These are phyloP conservation scores for Entrophospora sp. DNA, from an alignment of 192 early-diverging fungal species.

Conservation along the genomic window DNA sequence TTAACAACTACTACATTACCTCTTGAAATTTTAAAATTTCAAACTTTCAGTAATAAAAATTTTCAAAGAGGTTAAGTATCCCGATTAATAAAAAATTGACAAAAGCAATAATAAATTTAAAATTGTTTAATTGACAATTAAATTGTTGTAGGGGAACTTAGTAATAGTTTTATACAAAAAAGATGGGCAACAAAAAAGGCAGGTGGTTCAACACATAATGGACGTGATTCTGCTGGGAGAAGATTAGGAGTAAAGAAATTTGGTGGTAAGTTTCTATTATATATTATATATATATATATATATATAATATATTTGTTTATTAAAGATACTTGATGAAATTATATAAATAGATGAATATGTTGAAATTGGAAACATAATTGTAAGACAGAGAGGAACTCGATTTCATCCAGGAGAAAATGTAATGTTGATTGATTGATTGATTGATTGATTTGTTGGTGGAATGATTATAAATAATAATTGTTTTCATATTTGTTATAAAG, in stretches of 20 bases:
- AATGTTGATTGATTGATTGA: background rate
- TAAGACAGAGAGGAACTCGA: constrained; percentile 70
- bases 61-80: too few species aligned
- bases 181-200: constrained; percentile 72
- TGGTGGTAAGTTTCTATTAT: constrained; percentile 32
- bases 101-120: too few species aligned
- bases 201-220: constrained; percentile 71
- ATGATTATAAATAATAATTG: background rate
- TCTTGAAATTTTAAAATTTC: too few species aligned
- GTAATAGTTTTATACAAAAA: constrained; percentile 32
- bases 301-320: background rate
- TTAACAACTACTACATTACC: too few species aligned
- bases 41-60: too few species aligned
- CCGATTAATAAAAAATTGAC: too few species aligned
- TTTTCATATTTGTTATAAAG: constrained; percentile 19
- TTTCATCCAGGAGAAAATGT: constrained; percentile 77
- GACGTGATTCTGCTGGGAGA: constrained; percentile 69
- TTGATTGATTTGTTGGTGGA: background rate
- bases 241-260: constrained; percentile 72
- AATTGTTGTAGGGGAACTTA: too few species aligned
- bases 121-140: too few species aligned
- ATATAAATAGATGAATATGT: constrained; percentile 48
- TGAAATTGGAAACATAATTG: constrained; percentile 69
- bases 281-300: too few species aligned
- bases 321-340: background rate